Percentiles rank a stretch among this genome's conserved stretches.
Conservation (phyloP, 768 basidiomycete species). For the Strobilomyces echinocephalus region DNA sequence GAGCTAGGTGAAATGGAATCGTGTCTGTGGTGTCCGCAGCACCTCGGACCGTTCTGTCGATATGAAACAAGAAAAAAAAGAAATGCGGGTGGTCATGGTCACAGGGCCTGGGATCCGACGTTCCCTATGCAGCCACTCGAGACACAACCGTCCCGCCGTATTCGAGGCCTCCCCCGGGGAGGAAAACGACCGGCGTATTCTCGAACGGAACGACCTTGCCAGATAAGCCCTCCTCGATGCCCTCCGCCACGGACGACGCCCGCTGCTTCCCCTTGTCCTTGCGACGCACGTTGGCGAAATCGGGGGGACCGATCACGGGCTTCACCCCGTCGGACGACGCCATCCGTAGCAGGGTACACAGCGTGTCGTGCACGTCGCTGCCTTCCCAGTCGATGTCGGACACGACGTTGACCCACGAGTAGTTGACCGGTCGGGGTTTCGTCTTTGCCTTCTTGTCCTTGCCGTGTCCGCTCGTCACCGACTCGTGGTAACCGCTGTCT, state of each 20-base stretch:
- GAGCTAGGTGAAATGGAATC: slow-evolving; percentile 4
- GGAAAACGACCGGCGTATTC: slow-evolving; percentile 30
- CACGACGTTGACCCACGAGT: slow-evolving; percentile 76
- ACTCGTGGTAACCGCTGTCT: slow-evolving; percentile 23
- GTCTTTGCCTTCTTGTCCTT: slow-evolving; percentile 30
- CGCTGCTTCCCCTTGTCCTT: slow-evolving; percentile 29
- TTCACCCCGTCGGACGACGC: slow-evolving; percentile 32
- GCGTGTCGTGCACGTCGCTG: slow-evolving; percentile 57
- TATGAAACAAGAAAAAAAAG: background rate
- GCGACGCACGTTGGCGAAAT: slow-evolving; percentile 17
- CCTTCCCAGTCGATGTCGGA: slow-evolving; percentile 86
- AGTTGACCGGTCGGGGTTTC: slow-evolving; percentile 50
- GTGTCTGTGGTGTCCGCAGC: slow-evolving; percentile 16
- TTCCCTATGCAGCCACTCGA: slow-evolving; percentile 28
- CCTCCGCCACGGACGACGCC: slow-evolving; percentile 8
- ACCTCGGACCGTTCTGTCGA: background rate
- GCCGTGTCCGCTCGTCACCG: slow-evolving; percentile 16
- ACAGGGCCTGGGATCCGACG: background rate
- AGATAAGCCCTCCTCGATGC: slow-evolving; percentile 13
- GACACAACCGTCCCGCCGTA: slow-evolving; percentile 35
- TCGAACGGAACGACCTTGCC: slow-evolving; percentile 35
- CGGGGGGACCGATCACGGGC: slow-evolving; percentile 21
- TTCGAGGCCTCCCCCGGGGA: slow-evolving; percentile 26
- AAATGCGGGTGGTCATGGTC: background rate
- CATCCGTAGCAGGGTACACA: slow-evolving; percentile 38